Conservation (phyloP, 352 stramenopile genomes). For the Phytophthora pistaciae region DNA sequence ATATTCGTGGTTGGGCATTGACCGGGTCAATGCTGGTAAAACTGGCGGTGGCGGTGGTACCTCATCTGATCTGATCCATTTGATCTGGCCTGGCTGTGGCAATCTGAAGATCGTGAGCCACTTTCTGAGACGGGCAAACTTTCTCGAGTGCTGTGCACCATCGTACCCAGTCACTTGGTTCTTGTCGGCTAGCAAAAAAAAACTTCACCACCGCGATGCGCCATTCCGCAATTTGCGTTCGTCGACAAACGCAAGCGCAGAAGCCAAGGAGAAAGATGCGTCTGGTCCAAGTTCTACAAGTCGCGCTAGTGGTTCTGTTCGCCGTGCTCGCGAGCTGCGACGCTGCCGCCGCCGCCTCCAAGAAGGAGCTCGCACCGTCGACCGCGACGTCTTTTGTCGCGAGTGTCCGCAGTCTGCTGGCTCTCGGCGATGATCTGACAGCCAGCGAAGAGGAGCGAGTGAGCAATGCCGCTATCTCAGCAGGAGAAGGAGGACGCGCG, state of each 20-base stretch:
- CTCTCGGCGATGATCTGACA: neutral
- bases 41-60: no score
- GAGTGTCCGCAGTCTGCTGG: constrained; percentile 5
- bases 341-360: neutral
- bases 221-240: constrained; percentile 13
- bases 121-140: neutral
- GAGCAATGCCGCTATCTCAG: constrained; percentile 4
- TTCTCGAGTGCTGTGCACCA: neutral
- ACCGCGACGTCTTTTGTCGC: neutral
- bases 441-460: constrained; percentile 9
- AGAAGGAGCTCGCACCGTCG: neutral
- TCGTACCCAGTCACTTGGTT: neutral
- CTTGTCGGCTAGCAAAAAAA: constrained; percentile 11
- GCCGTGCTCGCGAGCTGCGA: constrained; percentile 4
- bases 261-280: constrained; percentile 5
- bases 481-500: constrained; percentile 16
- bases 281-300: constrained; percentile 4
- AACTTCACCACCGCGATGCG: neutral
- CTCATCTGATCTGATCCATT: neutral
- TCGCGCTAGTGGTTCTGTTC: constrained; percentile 1
- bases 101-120: neutral
- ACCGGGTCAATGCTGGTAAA: no score
- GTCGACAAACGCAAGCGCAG: neutral
- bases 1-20: no score
- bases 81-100: neutral